Evolutionary conservation across 2,329 filamentous ascomycete species (phyloP).

Genomic region (Dothideomycetidae sp.): DNA sequence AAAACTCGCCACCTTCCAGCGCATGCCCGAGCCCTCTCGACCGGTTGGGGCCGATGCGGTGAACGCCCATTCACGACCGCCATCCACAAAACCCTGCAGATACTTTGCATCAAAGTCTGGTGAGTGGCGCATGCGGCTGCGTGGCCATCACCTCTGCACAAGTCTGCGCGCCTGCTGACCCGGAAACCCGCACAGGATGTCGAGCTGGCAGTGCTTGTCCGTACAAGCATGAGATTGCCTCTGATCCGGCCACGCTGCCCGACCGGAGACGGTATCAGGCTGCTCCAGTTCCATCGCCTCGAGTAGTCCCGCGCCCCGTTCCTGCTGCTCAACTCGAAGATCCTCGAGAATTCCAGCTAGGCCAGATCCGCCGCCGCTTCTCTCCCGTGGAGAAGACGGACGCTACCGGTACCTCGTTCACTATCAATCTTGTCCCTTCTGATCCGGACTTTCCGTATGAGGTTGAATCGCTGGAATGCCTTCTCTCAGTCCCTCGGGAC

Average conservation of each 20-base stretch:
- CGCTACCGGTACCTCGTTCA: slow-evolving; percentile 41
- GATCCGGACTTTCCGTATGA: slow-evolving; percentile 79
- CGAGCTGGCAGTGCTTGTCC: slow-evolving; percentile 37
- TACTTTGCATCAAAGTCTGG: slow-evolving; percentile 28
- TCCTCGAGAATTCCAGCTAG: slow-evolving; percentile 59
- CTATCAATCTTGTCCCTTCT: slow-evolving; percentile 54
- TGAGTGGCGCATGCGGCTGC: slow-evolving; percentile 16
- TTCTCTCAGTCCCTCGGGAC: slow-evolving; percentile 46
- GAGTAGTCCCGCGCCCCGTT: slow-evolving; percentile 50
- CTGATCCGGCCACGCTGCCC: neutral
- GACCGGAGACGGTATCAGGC: slow-evolving; percentile 17
- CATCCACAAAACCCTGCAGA: slow-evolving; percentile 23
- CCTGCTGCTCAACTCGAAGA: slow-evolving; percentile 50
- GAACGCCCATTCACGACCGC: slow-evolving; percentile 12
- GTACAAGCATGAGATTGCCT: slow-evolving; percentile 32
- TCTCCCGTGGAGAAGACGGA: slow-evolving; percentile 32
- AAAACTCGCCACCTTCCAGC: slow-evolving; percentile 1
- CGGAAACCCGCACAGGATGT: slow-evolving; percentile 30
- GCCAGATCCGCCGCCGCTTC: slow-evolving; percentile 57
- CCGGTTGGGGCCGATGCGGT: slow-evolving; percentile 21
- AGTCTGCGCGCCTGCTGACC: no score
- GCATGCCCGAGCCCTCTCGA: neutral
- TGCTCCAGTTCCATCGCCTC: slow-evolving; percentile 27
- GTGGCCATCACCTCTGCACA: no score
- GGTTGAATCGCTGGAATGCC: slow-evolving; percentile 52